phyloP scores from a whole-genome alignment of 768 basidiomycete genomes.

The Trametes cubensis region DNA sequence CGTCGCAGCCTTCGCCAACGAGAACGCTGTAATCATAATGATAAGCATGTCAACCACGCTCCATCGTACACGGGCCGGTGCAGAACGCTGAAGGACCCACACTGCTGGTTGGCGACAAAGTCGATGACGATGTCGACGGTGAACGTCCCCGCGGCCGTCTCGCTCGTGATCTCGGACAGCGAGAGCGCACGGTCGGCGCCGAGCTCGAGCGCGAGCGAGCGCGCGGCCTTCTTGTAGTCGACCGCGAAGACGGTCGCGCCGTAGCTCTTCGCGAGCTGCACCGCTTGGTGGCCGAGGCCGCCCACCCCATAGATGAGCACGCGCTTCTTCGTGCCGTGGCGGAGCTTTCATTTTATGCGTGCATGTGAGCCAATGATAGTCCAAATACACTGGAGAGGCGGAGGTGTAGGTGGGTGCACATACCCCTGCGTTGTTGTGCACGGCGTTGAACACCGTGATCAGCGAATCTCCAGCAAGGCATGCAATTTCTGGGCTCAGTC shows the following conservation, averaged over 20 bases:
- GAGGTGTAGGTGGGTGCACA: too few relatives aligned
- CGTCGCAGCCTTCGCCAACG: conserved; percentile 1
- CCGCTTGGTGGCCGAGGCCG: conserved; percentile 18
- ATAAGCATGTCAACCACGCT: not conserved
- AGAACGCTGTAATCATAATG: not conserved
- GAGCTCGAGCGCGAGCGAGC: conserved; percentile 29
- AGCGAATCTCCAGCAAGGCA: conserved; percentile 9
- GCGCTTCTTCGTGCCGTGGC: conserved; percentile 7
- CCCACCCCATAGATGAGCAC: conserved; percentile 22
- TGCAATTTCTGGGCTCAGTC: conserved; percentile 13
- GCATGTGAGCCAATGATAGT: not conserved
- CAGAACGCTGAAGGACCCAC: conserved; percentile 11
- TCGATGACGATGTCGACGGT: conserved; percentile 31
- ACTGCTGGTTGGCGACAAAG: conserved; percentile 27
- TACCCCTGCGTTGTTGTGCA: conserved; percentile 13
- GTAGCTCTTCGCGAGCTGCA: conserved; percentile 31
- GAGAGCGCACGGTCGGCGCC: conserved; percentile 30
- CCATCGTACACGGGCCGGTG: not conserved
- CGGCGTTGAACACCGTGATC: conserved; percentile 15
- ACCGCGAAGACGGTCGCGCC: conserved; percentile 33
- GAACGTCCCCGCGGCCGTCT: conserved; percentile 19
- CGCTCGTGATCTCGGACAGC: conserved; percentile 21
- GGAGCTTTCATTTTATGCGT: conserved; percentile 1
- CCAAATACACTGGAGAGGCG: not conserved
- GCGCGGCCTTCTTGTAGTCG: conserved; percentile 28